Evolutionary conservation across 2,329 filamentous ascomycete species (phyloP), one percentile per base, ranked within the genome.

Genomic region (Hypomyces perniciosus): DNA sequence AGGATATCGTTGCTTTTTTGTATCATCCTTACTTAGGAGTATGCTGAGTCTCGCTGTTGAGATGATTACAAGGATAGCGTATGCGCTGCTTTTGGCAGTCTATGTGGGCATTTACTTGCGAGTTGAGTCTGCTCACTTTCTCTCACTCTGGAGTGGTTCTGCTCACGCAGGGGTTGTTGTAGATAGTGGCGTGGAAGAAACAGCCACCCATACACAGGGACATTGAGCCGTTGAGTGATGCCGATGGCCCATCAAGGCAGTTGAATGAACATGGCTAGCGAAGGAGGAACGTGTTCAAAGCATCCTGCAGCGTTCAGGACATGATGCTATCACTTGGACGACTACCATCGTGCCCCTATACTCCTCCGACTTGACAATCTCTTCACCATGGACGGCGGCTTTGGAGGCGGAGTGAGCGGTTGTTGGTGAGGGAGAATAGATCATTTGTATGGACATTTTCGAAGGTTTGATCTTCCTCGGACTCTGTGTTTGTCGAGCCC

Each of bases 391-490:
- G 3, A 80, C 72, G 0, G 73, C 77, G 0, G 76, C 72, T 62
- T 81, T 81, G 51, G 74, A 78, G 0, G 74, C 68, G 59, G 79
- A 80, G 64, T 81, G 81, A 0, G 67, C 70, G 5, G 71, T 64
- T 4, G 67, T 72, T 27, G 37, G 74, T 43, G 8, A 52, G 13
- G 10, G 45, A 44, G 20, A 52, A 52, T 44, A 52, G 50, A 26
- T 35, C 42, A 4, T 33, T 44, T 31, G 50, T 52, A 34, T 26
- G 38, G 10, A 42, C 41, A 13, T 30, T 35, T 31, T 8, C 6
- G 8, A 48, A 29, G 5, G 50, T 35, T 5, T 39, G 8, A 13
- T 52, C 41, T 4, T 37, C 26, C 10, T 1, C 30, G 2, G 43
- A 20, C 3, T 52, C 50, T 33, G 28, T 38, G 5, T 38, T 38